Percentiles rank a stretch among this genome's conserved stretches.
phyloP scores from a whole-genome alignment of 1,139 yeast genomes.

The Geotrichum klebahnii region DNA sequence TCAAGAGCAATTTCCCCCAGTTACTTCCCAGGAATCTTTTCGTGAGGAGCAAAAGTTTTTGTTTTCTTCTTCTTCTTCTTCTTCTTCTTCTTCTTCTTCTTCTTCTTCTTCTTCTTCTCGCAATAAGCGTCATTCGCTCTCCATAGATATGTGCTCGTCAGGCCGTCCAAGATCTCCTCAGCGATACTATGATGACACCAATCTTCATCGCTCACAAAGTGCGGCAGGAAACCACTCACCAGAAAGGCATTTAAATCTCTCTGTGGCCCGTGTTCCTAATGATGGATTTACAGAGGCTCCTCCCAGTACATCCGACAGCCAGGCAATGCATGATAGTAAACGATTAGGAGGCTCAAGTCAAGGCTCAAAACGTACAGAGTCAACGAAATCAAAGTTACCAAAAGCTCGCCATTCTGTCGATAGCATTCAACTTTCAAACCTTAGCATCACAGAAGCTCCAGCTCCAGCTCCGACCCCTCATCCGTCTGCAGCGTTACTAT shows the following conservation, averaged over 20 bases:
- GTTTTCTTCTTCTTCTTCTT: too few species aligned
- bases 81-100: too few species aligned
- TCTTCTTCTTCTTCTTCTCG: conserved; percentile 1
- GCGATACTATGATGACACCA: too few species aligned
- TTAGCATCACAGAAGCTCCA: background rate
- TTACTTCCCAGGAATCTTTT: too few species aligned
- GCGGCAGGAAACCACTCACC: conserved; percentile 3
- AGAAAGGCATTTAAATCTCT: background rate
- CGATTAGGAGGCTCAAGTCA: conserved; percentile 11
- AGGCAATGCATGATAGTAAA: conserved; percentile 4
- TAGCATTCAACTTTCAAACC: background rate
- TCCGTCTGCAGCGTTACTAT: conserved; percentile 4
- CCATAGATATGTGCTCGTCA: background rate
- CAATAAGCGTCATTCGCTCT: conserved; percentile 2
- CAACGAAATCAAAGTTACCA: background rate
- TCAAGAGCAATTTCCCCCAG: conserved; percentile 7
- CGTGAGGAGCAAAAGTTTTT: background rate
- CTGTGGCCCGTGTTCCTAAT: background rate
- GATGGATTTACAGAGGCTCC: background rate
- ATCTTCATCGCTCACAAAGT: background rate
- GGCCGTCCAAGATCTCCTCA: background rate
- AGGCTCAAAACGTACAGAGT: background rate
- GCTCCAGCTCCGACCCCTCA: conserved; percentile 2
- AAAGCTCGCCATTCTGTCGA: conserved; percentile 4
- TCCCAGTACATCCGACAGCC: background rate